Evolutionary conservation across 306 rosid genomes (phyloP).

Genomic region (Prunus kanzakura): DNA sequence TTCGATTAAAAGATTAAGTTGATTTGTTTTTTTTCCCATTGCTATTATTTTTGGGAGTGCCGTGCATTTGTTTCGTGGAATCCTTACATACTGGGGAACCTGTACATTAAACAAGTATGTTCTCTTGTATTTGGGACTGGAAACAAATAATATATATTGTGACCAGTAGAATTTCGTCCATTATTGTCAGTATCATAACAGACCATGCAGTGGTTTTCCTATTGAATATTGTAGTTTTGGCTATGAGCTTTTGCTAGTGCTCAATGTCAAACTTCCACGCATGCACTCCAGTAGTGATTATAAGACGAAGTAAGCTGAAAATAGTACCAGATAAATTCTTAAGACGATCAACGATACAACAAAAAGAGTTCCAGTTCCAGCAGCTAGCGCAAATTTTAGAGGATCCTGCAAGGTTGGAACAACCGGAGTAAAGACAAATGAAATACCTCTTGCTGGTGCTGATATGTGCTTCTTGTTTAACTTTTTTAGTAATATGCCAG

Average conservation of each 20-base stretch:
- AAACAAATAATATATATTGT: background rate
- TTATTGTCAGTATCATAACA: background rate
- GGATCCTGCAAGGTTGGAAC: conserved; percentile 75
- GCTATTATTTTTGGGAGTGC: background rate
- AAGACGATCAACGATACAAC: conserved; percentile 76
- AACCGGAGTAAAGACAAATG: background rate
- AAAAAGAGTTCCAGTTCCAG: conserved; percentile 97
- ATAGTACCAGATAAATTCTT: conserved; percentile 82
- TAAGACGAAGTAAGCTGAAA: background rate
- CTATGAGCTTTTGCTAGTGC: background rate
- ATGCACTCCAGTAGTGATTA: background rate
- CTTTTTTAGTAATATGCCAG: conserved; percentile 7
- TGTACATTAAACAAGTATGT: background rate
- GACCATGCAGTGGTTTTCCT: background rate
- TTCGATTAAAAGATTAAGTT: background rate
- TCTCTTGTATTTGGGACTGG: background rate
- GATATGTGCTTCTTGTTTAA: background rate
- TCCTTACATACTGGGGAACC: background rate
- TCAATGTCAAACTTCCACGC: background rate
- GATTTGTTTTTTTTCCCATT: background rate
- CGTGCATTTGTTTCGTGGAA: background rate
- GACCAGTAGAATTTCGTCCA: background rate
- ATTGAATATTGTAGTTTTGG: background rate
- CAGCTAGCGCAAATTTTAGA: conserved; percentile 78
- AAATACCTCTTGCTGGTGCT: background rate